These are phyloP conservation scores for Fusarium secorum DNA, from an alignment of 2,329 filamentous ascomycete species.

Conservation along the genomic window DNA sequence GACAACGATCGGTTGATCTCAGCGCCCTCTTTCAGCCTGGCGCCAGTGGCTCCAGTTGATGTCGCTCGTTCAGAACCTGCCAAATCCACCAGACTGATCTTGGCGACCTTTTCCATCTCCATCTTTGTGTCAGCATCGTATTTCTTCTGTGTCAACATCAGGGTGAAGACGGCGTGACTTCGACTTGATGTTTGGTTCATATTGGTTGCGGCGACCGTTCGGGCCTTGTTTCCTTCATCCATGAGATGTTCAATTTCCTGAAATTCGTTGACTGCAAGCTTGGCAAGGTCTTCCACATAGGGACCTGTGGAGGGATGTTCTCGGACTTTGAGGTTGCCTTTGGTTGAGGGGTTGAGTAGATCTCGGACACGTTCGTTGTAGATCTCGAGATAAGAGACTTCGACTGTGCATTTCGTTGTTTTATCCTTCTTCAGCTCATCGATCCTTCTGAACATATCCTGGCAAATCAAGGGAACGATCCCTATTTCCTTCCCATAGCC, in stretches of 20 bases:
- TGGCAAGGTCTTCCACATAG: constrained; percentile 97
- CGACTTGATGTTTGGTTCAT: constrained; percentile 99
- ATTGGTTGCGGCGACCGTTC: constrained; percentile 97
- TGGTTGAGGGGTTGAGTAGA: constrained; percentile 91
- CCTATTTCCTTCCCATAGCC: constrained; percentile 95
- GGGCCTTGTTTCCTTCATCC: constrained; percentile 98
- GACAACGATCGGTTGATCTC: constrained; percentile 98
- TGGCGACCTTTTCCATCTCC: constrained; percentile 97
- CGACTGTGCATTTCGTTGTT: constrained; percentile 86
- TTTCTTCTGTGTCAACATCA: constrained; percentile 93
- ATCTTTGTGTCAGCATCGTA: constrained; percentile 92
- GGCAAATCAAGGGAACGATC: constrained; percentile 96
- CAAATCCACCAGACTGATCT: constrained; percentile 97
- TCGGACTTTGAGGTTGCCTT: constrained; percentile 95
- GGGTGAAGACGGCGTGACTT: constrained; percentile 96
- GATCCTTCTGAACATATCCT: constrained; percentile 96
- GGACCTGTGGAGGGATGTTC: constrained; percentile 97
- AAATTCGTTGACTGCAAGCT: constrained; percentile 92
- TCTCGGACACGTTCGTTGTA: constrained; percentile 98
- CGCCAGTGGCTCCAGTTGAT: constrained; percentile 96
- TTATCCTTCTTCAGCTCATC: constrained; percentile 73
- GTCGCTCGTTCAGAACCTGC: constrained; percentile 96
- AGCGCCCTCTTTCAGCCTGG: constrained; percentile 93
- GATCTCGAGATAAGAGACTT: constrained; percentile 98
- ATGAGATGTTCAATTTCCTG: constrained; percentile 96